These are phyloP conservation scores for Clavispora phyllophila DNA, from an alignment of 805 yeast genomes.

Conservation along the genomic window DNA sequence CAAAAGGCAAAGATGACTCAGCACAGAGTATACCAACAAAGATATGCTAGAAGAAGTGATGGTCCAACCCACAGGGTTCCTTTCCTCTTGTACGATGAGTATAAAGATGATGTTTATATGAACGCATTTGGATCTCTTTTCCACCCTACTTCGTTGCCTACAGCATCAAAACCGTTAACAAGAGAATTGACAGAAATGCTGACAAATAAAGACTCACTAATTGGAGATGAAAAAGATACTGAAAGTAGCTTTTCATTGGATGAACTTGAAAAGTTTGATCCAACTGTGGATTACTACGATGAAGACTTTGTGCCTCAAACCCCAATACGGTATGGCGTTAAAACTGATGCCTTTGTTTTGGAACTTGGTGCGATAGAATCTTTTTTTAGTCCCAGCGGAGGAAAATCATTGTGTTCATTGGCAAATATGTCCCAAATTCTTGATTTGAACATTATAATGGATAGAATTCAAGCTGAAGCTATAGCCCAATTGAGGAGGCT, in stretches of 20 bases:
- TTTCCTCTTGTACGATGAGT: conserved; percentile 54
- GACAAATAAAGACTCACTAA: not conserved
- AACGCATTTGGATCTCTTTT: conserved; percentile 46
- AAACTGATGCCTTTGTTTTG: conserved; percentile 50
- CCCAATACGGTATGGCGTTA: conserved; percentile 33
- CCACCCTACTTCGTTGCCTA: conserved; percentile 62
- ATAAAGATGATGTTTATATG: conserved; percentile 45
- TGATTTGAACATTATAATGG: conserved; percentile 50
- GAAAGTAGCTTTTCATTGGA: conserved; percentile 2
- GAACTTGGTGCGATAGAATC: conserved; percentile 50
- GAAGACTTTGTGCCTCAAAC: conserved; percentile 29
- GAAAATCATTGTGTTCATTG: conserved; percentile 36
- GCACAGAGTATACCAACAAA: conserved; percentile 51
- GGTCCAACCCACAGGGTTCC: conserved; percentile 79
- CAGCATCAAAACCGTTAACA: conserved; percentile 55
- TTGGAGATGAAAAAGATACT: conserved; percentile 3
- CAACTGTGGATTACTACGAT: conserved; percentile 24
- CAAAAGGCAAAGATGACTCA: conserved; percentile 45
- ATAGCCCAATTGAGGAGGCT: conserved; percentile 38
- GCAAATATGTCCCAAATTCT: conserved; percentile 28
- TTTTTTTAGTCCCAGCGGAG: conserved; percentile 41
- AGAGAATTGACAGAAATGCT: conserved; percentile 16
- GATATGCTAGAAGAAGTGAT: conserved; percentile 67
- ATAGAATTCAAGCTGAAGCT: conserved; percentile 58
- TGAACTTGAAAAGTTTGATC: conserved; percentile 15